These are phyloP conservation scores for Eucalyptus brandiana DNA, from an alignment of 345 rosid species.

Conservation along the genomic window DNA sequence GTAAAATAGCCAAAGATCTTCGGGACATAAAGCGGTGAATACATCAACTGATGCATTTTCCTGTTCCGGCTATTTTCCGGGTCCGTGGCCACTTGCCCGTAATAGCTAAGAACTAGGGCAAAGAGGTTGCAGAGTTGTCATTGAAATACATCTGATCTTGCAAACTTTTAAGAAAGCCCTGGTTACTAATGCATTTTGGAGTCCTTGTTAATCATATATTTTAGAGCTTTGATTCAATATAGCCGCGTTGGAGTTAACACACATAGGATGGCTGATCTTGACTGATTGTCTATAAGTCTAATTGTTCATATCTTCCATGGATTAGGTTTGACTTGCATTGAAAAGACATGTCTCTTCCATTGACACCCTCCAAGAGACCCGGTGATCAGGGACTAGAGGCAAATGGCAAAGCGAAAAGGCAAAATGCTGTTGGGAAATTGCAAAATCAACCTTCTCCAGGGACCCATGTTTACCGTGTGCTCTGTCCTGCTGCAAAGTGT, in stretches of 20 bases:
- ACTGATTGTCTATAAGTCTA: not conserved
- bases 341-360: slow-evolving; percentile 26
- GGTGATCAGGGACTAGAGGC: slow-evolving; percentile 20
- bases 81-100: not conserved
- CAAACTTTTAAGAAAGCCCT: not conserved
- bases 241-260: not conserved
- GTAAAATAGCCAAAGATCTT: not conserved
- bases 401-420: slow-evolving; percentile 38
- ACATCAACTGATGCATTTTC: not conserved
- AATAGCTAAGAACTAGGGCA: not conserved
- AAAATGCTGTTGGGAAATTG: slow-evolving; percentile 15
- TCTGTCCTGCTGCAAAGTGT: slow-evolving; percentile 30
- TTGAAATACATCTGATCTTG: not conserved
- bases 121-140: not conserved
- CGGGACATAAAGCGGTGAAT: not conserved
- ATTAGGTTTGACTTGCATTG: not conserved
- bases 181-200: not conserved
- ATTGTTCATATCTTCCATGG: not conserved
- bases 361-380: slow-evolving; percentile 50
- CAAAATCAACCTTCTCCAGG: slow-evolving; percentile 4
- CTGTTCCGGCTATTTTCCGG: not conserved
- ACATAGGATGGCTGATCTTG: not conserved
- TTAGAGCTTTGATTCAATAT: not conserved
- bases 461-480: slow-evolving; percentile 19
- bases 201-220: not conserved